Base-by-base conservation (phyloP, 495 filamentous ascomycete genomes). In the Penicillium turbatum region DNA sequence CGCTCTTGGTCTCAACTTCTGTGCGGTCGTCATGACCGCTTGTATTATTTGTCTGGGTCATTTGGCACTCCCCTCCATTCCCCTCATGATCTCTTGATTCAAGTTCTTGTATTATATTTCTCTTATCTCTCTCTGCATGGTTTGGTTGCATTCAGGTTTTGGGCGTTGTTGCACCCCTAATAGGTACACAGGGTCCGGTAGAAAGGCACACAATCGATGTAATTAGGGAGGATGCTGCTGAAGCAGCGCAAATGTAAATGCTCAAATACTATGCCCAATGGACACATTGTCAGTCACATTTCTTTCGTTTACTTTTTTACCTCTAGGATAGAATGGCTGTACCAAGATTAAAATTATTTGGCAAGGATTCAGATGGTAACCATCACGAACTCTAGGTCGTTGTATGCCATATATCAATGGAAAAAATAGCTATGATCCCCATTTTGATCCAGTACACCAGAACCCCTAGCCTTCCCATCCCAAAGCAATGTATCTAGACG, bases 11-110 rank as follows among this genome's bases (percentile, higher is more conserved):
- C 15, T 40, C 27, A 21, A 16, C 15, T 32, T 60, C 29, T 41
- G 19, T 32, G 45, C 41, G 47, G 32, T 47, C 16, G 31, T 31
- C 16, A 12, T 51, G 31, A 46, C 24, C 42, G 41, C 51, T 36
- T 63, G 60, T 63, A 63, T 56, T 60, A 56, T 42, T 56, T 60
- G 48, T 41, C 24, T 49, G 38, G 21, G 38, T 55, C 32, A 17
- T 48, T 15, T 54, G 21, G 12, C 21, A 32, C 51, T 36, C 42
- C n/a, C n/a, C n/a, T 38, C 40, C 39, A 34, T 54, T 41, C 36
- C 36, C 45, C 38, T 47, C 47, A 35, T 46, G 52, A 48, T 54
- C 42, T 49, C 8, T 8, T 48, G 12, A 13, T 17, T 15, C 43
- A 24, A 24, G 53, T 42, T 40, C 21, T 42, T 62, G 47, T 51